Percentiles rank a stretch among this genome's conserved stretches.
Conservation (phyloP, 1,139 yeast genomes). For the Blastobotrys raffinosifermentans region DNA sequence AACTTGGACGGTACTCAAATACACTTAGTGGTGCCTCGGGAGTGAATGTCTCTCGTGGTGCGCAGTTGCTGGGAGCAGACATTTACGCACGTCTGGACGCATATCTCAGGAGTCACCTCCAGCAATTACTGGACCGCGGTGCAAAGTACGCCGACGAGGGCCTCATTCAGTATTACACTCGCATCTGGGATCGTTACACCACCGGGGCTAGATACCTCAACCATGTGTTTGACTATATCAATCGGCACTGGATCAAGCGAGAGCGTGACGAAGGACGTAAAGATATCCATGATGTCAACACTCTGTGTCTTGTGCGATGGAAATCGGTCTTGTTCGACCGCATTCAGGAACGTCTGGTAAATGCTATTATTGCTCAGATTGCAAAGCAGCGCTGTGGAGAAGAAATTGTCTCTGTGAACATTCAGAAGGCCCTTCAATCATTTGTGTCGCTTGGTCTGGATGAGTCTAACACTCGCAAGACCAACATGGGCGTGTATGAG, state of each 20-base stretch:
- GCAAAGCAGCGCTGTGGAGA: slow-evolving; percentile 76
- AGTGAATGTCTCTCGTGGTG: slow-evolving; percentile 28
- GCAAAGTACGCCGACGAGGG: slow-evolving; percentile 43
- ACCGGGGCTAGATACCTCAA: slow-evolving; percentile 89
- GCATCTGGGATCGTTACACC: slow-evolving; percentile 83
- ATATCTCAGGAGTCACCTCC: slow-evolving; percentile 60
- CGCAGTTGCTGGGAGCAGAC: slow-evolving; percentile 75
- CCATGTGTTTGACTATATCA: slow-evolving; percentile 92
- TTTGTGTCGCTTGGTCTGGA: slow-evolving; percentile 50
- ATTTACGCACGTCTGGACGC: slow-evolving; percentile 66
- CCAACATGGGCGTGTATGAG: slow-evolving; percentile 75
- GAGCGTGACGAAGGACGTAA: slow-evolving; percentile 94
- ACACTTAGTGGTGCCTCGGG: slow-evolving; percentile 8
- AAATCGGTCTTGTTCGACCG: slow-evolving; percentile 71
- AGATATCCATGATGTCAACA: slow-evolving; percentile 84
- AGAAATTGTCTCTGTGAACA: slow-evolving; percentile 58
- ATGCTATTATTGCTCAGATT: slow-evolving; percentile 70
- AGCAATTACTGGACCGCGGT: slow-evolving; percentile 34
- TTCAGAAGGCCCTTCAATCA: slow-evolving; percentile 76
- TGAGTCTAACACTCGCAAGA: slow-evolving; percentile 56
- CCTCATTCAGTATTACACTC: slow-evolving; percentile 77
- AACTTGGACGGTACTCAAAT: slow-evolving; percentile 9
- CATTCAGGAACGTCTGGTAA: slow-evolving; percentile 53
- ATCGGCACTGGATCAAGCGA: slow-evolving; percentile 95
- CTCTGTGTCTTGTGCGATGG: slow-evolving; percentile 86